A percentile compares a stretch with the other conserved stretches of the same genome.
These are phyloP conservation scores for Rhypophila decipiens DNA, from an alignment of 495 filamentous ascomycete species.

Conservation along the genomic window DNA sequence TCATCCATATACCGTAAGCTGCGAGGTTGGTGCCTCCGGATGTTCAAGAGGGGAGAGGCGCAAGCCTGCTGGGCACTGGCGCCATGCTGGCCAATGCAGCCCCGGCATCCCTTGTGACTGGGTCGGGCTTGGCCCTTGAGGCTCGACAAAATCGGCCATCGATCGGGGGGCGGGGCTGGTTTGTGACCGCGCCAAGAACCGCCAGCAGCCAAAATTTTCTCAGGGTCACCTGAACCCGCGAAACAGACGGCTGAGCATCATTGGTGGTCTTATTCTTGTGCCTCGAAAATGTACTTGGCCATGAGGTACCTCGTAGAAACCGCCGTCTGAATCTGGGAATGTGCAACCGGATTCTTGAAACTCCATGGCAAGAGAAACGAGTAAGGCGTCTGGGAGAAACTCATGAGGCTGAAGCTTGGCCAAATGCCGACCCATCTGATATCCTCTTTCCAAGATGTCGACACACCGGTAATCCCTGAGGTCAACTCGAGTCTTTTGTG, in stretches of 20 bases:
- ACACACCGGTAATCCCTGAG: no score
- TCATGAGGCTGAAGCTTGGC: no score
- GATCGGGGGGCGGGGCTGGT: constrained; percentile 2
- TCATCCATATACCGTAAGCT: background rate
- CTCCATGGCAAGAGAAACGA: no score
- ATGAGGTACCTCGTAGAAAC: constrained; percentile 2
- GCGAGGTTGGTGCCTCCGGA: constrained; percentile 19
- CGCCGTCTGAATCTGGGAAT: no score
- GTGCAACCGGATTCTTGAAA: no score
- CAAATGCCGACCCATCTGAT: no score
- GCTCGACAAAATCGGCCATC: background rate
- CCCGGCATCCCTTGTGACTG: no score
- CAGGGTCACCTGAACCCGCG: constrained; percentile 21
- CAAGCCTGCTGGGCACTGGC: constrained; percentile 8
- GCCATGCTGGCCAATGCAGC: background rate
- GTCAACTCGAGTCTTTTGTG: no score
- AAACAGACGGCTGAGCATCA: constrained; percentile 6
- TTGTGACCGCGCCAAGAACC: constrained; percentile 17
- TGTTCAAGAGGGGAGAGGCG: constrained; percentile 10
- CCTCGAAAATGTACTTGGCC: background rate
- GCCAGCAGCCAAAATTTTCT: constrained; percentile 16
- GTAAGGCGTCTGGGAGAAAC: no score
- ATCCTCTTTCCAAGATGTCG: no score
- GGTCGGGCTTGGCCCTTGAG: background rate
- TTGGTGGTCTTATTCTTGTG: background rate